Conservation (phyloP, 2,329 filamentous ascomycete species). For the Cercospora nicotianae region DNA sequence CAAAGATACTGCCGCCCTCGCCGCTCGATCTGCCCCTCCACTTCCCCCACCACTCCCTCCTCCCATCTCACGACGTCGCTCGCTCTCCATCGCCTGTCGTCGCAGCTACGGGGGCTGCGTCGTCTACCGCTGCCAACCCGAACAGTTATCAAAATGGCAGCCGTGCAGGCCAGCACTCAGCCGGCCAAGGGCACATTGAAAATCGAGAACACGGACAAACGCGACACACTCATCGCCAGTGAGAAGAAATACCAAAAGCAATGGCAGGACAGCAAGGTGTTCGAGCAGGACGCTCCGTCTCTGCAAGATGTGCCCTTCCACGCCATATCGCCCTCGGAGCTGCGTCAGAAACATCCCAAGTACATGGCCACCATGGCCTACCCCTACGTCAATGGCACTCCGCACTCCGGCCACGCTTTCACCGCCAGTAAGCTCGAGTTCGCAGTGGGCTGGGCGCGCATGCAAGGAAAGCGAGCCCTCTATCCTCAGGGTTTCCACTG, state of each 20-base stretch:
- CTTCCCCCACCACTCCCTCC: slow-evolving; percentile 18
- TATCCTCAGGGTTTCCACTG: slow-evolving; percentile 95
- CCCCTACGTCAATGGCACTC: slow-evolving; percentile 80
- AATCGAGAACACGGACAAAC: slow-evolving; percentile 78
- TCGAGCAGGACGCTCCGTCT: slow-evolving; percentile 82
- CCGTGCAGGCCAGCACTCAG: slow-evolving; percentile 53
- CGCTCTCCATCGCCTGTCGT: slow-evolving; percentile 21
- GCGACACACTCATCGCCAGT: slow-evolving; percentile 74
- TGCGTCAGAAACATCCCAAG: slow-evolving; percentile 81
- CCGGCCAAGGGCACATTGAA: slow-evolving; percentile 63
- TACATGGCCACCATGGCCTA: slow-evolving; percentile 82
- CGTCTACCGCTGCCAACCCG: slow-evolving; percentile 22
- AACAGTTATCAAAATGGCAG: slow-evolving; percentile 44
- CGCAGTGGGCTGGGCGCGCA: slow-evolving; percentile 77
- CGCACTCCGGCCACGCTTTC: slow-evolving; percentile 87
- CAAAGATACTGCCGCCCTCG: not conserved
- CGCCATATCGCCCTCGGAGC: slow-evolving; percentile 69
- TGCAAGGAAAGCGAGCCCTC: slow-evolving; percentile 83
- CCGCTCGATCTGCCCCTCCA: not conserved
- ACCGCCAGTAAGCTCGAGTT: slow-evolving; percentile 94
- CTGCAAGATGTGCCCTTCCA: slow-evolving; percentile 73
- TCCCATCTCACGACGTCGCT: slow-evolving; percentile 33
- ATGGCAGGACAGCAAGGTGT: slow-evolving; percentile 76
- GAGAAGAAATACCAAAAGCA: slow-evolving; percentile 91
- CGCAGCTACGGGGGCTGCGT: slow-evolving; percentile 39